Percentiles rank a stretch among this genome's conserved stretches.
phyloP scores from a whole-genome alignment of 805 yeast species.

The Komagataella pseudopastoris region DNA sequence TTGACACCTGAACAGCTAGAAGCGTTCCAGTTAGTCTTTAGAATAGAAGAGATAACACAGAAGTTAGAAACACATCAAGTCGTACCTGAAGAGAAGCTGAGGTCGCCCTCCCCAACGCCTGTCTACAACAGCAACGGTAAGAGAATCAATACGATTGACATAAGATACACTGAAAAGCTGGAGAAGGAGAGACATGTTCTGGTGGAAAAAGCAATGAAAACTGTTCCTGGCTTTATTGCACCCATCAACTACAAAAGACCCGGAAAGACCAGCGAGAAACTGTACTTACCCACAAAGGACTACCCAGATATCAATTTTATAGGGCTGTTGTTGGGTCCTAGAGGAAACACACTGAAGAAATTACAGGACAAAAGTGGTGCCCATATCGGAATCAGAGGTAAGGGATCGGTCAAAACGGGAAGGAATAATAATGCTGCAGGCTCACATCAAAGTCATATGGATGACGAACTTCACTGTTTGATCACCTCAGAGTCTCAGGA shows the following conservation, averaged over 20 bases:
- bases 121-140: constrained; percentile 73
- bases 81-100: constrained; percentile 31
- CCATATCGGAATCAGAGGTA: constrained; percentile 80
- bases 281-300: constrained; percentile 72
- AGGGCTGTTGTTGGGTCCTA: constrained; percentile 85
- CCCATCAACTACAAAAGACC: constrained; percentile 67
- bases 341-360: constrained; percentile 79
- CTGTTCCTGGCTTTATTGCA: constrained; percentile 65
- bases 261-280: constrained; percentile 58
- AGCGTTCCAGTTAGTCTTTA: constrained; percentile 50
- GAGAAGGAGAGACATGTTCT: constrained; percentile 73
- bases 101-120: constrained; percentile 89
- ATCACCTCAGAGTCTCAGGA: constrained; percentile 75
- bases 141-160: constrained; percentile 76
- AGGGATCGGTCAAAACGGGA: constrained; percentile 93
- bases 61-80: constrained; percentile 37
- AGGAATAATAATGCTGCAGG: constrained; percentile 37
- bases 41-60: constrained; percentile 72
- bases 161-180: constrained; percentile 40
- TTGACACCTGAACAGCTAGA: constrained; percentile 70
- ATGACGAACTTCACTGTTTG: constrained; percentile 82
- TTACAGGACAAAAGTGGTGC: constrained; percentile 84
- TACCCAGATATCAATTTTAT: constrained; percentile 90
- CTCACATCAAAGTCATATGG: constrained; percentile 37
- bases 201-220: constrained; percentile 59